Evolutionary conservation across 225 moss, liverwort and hornwort species (phyloP), one percentile per base, ranked within the genome.

Genomic region (Neckera pumila): DNA sequence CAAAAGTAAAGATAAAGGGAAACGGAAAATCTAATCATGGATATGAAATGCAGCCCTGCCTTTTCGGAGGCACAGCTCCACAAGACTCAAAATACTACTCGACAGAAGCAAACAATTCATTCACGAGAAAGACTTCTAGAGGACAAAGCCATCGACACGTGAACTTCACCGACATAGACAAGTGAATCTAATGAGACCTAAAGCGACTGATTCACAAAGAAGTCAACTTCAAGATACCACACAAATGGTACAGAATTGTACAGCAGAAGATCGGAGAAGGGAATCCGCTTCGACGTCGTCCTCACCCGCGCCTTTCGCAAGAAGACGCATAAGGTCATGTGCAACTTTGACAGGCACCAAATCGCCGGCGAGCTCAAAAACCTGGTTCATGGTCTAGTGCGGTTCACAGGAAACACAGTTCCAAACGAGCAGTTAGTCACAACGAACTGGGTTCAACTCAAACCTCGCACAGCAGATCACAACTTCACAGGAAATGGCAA

Each of bases 301-400:
- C 92, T 99, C 99, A 90, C 99, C 99, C 74, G 96, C 97, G 69
- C 99, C 99, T 90, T 96, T 97, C 47, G 99, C 99, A 81, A 99
- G 96, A 28, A 97, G 95, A 63, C 97, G 99, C 99, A 99, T 99
- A 28, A 99, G 92, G 90, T 99, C 97, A 87, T 99, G 97, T 14
- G 99, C 97, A 75, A 99, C 99, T 92, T 97, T 97, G 61, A 90
- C 88, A 70, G 97, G 99, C 66, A 99, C 99, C 91, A 99, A 88
- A 89, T 99, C 97, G 56, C 99, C 97, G 61, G 99, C 97, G 70
- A 99, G 95, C 93, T 99, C 99, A 81, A 99, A 99, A 54, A 99
- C 96, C 93, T 99, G 96, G 93, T 99, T 99, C 99, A 99, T 99
- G 62, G 96, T 99, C 99, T 98, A 94, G 77, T 66, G 53, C 86